Conservation (phyloP, 345 rosid species). For the Lagerstroemia speciosa region DNA sequence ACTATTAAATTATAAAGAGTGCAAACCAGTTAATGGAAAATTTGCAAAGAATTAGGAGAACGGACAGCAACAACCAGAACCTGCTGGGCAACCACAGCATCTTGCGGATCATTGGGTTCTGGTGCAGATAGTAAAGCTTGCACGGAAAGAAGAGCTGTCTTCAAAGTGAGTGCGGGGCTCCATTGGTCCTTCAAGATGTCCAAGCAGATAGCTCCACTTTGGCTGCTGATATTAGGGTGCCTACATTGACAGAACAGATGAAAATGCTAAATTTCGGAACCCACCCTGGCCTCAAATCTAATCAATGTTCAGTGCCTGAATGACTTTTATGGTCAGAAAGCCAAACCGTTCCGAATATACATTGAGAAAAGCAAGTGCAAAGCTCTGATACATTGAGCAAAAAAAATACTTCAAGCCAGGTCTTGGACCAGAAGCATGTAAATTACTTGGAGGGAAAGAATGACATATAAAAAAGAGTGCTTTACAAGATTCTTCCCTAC, state of each 20-base stretch:
- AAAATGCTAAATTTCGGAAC: not conserved
- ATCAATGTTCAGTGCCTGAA: not conserved
- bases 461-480: not conserved
- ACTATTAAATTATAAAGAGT: not conserved
- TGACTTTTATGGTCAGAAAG: not conserved
- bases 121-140: slow-evolving; percentile 96
- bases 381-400: not conserved
- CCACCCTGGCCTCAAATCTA: no score
- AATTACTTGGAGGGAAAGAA: not conserved
- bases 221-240: slow-evolving; percentile 99
- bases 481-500: slow-evolving; percentile 37
- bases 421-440: not conserved
- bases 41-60: slow-evolving; percentile 1
- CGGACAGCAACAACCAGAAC: slow-evolving; percentile 24
- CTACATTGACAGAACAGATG: slow-evolving; percentile 25
- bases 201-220: slow-evolving; percentile 96
- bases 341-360: not conserved
- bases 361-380: not conserved
- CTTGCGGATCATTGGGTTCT: slow-evolving; percentile 96
- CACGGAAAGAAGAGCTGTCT: slow-evolving; percentile 93
- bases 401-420: not conserved
- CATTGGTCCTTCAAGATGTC: slow-evolving; percentile 98
- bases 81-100: slow-evolving; percentile 99
- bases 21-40: not conserved
- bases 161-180: slow-evolving; percentile 98